Evolutionary conservation across 2,329 filamentous ascomycete species (phyloP).

Genomic region (Ophiosphaerella narmari): DNA sequence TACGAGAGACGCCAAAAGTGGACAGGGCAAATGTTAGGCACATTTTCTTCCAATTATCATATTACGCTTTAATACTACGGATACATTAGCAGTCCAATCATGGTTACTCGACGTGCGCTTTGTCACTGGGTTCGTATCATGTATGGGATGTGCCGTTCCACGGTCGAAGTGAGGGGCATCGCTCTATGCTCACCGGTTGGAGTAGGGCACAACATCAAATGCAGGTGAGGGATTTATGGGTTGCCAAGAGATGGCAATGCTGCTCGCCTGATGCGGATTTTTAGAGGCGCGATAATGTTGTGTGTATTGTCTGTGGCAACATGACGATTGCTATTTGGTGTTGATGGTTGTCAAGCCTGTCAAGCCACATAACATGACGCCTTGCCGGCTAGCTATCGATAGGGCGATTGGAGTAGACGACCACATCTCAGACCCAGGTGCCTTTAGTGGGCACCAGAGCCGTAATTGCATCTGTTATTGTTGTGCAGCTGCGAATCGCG

Average conservation of each 20-base stretch:
- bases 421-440: slow-evolving; percentile 24
- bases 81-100: slow-evolving; percentile 13
- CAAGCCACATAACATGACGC: slow-evolving; percentile 17
- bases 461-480: slow-evolving; percentile 28
- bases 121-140: not conserved
- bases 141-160: slow-evolving; percentile 2
- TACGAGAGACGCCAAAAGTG: not conserved
- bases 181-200: slow-evolving; percentile 9
- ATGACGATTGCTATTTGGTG: slow-evolving; percentile 25
- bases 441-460: slow-evolving; percentile 14
- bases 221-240: slow-evolving; percentile 40
- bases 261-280: slow-evolving; percentile 1
- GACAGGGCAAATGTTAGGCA: not conserved
- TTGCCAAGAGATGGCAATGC: slow-evolving; percentile 19
- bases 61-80: slow-evolving; percentile 3
- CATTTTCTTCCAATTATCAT: slow-evolving; percentile 21
- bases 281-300: not conserved
- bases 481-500: slow-evolving; percentile 36
- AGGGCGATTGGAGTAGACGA: slow-evolving; percentile 7
- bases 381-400: slow-evolving; percentile 29
- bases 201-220: slow-evolving; percentile 18
- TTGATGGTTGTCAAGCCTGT: slow-evolving; percentile 19
- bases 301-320: not conserved
- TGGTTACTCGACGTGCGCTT: not conserved
- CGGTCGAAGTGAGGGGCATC: too few species aligned